Percentiles rank a stretch among this genome's conserved stretches.
Conservation (phyloP, 2,329 filamentous ascomycete species). For the Lasiodiplodia theobromae region DNA sequence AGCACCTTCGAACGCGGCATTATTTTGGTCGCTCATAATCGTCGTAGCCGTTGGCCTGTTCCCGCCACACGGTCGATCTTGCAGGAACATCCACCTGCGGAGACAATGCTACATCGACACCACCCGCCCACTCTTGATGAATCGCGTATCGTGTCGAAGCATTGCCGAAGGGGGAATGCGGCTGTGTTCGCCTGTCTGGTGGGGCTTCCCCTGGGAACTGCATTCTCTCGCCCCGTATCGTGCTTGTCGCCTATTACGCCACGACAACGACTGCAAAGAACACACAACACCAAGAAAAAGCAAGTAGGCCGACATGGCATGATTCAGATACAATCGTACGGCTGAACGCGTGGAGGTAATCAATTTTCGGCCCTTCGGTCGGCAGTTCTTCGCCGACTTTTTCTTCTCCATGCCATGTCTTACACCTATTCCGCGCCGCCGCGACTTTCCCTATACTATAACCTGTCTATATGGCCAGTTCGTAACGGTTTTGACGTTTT, state of each 20-base stretch:
- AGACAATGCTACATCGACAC: conserved; percentile 6
- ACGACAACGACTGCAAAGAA: not conserved
- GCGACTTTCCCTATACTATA: not conserved
- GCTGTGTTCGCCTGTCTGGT: not conserved
- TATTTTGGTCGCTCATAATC: conserved; percentile 8
- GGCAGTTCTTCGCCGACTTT: not conserved
- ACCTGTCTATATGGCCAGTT: not conserved
- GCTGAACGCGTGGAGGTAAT: conserved; percentile 11
- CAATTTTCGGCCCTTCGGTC: conserved; percentile 10
- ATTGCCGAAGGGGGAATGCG: not conserved
- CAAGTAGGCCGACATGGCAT: not conserved
- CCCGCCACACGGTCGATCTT: conserved; percentile 10
- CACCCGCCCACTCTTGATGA: conserved; percentile 17
- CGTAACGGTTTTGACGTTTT: not conserved
- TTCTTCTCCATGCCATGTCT: not conserved
- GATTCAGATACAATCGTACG: not conserved
- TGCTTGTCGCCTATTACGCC: not conserved
- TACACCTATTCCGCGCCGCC: not conserved
- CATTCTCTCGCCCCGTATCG: not conserved
- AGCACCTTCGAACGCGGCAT: conserved; percentile 8
- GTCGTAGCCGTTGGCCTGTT: not conserved
- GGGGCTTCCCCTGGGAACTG: not conserved
- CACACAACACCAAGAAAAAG: conserved; percentile 7
- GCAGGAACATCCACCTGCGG: not conserved
- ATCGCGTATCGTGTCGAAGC: conserved; percentile 18